Percentiles rank a stretch among this genome's conserved stretches.
Evolutionary conservation across 352 stramenopile genomes (phyloP).

Genomic region (Pythium rhizo-oryzae): DNA sequence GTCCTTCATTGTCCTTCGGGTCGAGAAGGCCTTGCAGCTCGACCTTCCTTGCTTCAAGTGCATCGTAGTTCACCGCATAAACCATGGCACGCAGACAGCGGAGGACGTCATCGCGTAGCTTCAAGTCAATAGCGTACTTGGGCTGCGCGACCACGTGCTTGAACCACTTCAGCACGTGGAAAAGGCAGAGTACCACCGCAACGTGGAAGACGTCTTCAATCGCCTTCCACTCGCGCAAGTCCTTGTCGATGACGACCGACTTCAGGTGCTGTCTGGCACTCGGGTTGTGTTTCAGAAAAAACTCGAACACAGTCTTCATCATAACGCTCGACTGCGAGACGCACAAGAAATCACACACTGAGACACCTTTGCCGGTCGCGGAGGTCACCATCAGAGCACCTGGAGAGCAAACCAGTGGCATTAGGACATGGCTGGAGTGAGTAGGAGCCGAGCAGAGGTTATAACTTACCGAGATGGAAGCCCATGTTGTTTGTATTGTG

Average conservation of each 20-base stretch:
- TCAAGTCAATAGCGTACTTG: not conserved
- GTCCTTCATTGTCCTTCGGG: not conserved
- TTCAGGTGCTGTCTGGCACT: not conserved
- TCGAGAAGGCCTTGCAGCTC: not conserved
- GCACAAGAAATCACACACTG: slow-evolving; percentile 25
- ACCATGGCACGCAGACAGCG: not conserved
- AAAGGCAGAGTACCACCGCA: slow-evolving; percentile 21
- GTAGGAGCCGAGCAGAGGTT: no score
- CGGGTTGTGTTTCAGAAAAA: slow-evolving; percentile 10
- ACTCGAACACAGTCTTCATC: slow-evolving; percentile 14
- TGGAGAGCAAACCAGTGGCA: no score
- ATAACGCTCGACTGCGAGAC: slow-evolving; percentile 17
- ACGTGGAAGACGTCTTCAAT: slow-evolving; percentile 13
- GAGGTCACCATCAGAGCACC: slow-evolving; percentile 24
- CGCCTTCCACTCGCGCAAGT: slow-evolving; percentile 19
- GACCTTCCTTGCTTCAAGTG: not conserved
- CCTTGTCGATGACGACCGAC: slow-evolving; percentile 31
- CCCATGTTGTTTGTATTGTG: slow-evolving; percentile 35
- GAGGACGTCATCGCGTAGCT: not conserved
- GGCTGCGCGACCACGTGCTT: not conserved
- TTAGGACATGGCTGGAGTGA: no score
- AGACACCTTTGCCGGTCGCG: slow-evolving; percentile 22
- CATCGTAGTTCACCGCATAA: not conserved
- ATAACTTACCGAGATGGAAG: slow-evolving; percentile 27
- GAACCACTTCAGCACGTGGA: slow-evolving; percentile 20